phyloP scores from a whole-genome alignment of 495 filamentous ascomycete species.

The Xylaria grammica region DNA sequence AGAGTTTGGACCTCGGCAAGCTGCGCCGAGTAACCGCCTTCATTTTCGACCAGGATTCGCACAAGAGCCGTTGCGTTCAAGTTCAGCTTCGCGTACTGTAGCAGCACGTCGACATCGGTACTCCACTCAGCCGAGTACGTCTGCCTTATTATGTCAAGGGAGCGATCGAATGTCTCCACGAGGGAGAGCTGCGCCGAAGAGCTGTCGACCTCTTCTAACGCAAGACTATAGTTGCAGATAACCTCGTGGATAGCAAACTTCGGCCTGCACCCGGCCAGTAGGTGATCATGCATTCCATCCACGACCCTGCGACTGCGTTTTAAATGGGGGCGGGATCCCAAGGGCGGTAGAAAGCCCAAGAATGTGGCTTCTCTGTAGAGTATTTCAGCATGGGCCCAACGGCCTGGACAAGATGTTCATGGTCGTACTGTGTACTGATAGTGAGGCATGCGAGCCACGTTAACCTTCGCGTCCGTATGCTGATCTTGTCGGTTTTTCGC shows the following conservation, averaged over 20 bases:
- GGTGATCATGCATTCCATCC: neutral
- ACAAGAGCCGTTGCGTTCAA: conserved; percentile 9
- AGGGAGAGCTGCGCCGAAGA: conserved; percentile 7
- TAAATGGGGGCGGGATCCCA: conserved; percentile 3
- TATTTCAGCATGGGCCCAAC: neutral
- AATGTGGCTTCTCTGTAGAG: conserved; percentile 13
- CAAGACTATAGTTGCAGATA: conserved; percentile 6
- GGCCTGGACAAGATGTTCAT: neutral
- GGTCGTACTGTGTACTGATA: conserved; percentile 12
- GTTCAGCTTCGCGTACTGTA: conserved; percentile 12
- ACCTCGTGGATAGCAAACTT: conserved; percentile 8
- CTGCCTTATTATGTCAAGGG: conserved; percentile 2
- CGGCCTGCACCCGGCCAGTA: neutral
- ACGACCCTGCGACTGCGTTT: conserved; percentile 10
- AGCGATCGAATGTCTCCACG: conserved; percentile 9
- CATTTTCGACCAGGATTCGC: neutral
- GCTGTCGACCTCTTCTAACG: conserved; percentile 12
- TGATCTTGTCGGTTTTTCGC: neutral
- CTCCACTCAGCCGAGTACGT: conserved; percentile 9
- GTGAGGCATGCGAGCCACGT: conserved; percentile 14
- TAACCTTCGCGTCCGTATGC: conserved; percentile 9
- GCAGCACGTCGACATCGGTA: conserved; percentile 3
- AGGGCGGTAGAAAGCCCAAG: conserved; percentile 10
- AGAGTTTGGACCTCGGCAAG: conserved; percentile 1
- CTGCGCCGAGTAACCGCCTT: neutral